Evolutionary conservation across 1,284 basidiomycete genomes (phyloP), one percentile per base, ranked within the genome.

Genomic region (Moniliella sp.): DNA sequence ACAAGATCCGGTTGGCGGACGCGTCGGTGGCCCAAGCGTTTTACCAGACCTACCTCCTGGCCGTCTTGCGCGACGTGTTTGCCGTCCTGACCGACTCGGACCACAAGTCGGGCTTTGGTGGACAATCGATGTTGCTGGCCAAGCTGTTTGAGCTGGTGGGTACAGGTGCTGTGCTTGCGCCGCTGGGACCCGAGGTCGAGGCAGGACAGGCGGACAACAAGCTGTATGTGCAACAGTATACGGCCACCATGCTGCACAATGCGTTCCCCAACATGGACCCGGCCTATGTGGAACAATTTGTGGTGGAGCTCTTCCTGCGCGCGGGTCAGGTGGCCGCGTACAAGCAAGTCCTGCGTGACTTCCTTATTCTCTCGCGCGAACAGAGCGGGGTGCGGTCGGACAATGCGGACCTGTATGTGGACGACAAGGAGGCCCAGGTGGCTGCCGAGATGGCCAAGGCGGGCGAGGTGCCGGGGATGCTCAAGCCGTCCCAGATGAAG

Each of bases 81-180:
- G 94, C 78, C 53, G 88, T 97, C 30, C 70, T 97, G 32, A 97
- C 88, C 15, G 88, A 97, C 59, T 75, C 88, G 9, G 88, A 94
- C 62, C 88, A 97, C 69, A 94, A 97, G 74, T 83, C 80, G 55
- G 86, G 66, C 15, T 61, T 61, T 54, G 60, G 57, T 42, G 54
- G 47, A 25, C 58, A 61, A 37, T 53, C 50, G 31, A 34, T 43
- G 11, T 32, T 61, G 25, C 72, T 99, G 27, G 80, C 83, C 9
- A 73, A 82, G 25, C 72, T 99, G 66, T 91, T 88, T 70, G 78
- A 83, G 60, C 72, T 97, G 23, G 81, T 91, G 28, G 81, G 88
- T 62, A 72, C 69, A 28, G 76, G 77, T 51, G 65, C 70, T 33
- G 79, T 94, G 46, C 72, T 74, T 39, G 75, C 77, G 2, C 82